Percentiles rank a stretch among this genome's conserved stretches.
Evolutionary conservation across 176 grass and related monocot species (phyloP).

Genomic region (Chloris gayana): DNA sequence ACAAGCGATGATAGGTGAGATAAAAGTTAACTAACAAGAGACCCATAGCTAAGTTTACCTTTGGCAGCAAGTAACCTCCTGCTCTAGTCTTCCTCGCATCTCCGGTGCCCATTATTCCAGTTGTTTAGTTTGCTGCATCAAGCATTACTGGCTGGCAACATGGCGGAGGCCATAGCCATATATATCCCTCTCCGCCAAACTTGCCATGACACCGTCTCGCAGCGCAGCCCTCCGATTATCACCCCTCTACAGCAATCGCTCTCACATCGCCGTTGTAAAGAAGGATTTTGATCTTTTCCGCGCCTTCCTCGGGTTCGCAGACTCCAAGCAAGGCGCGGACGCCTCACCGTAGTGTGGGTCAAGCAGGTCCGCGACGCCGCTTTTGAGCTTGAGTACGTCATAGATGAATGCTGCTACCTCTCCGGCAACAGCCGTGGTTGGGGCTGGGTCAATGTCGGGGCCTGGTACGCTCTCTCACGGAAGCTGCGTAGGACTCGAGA

Average conservation of each 20-base stretch:
- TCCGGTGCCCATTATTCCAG: too few relatives aligned
- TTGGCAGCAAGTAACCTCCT: too few relatives aligned
- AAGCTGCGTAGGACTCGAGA: background rate
- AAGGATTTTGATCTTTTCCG: background rate
- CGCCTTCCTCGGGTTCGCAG: background rate
- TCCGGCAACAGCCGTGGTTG: background rate
- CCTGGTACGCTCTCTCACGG: background rate
- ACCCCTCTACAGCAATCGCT: background rate
- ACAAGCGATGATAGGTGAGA: too few relatives aligned
- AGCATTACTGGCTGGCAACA: background rate
- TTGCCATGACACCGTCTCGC: background rate
- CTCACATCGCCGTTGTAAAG: background rate
- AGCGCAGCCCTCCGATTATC: background rate
- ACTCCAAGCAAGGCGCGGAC: background rate
- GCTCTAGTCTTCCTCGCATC: too few relatives aligned
- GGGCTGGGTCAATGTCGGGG: background rate
- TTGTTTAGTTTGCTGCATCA: too few relatives aligned
- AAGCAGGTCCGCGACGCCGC: background rate
- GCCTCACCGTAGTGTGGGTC: background rate
- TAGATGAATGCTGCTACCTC: constrained; percentile 17
- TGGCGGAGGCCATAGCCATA: constrained; percentile 14
- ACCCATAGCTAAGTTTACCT: too few relatives aligned
- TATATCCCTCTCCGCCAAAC: background rate
- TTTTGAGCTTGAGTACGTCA: constrained; percentile 6
- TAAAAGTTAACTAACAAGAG: too few relatives aligned